Evolutionary conservation across 495 filamentous ascomycete genomes (phyloP).

Genomic region (Talaromyces stipitatus): DNA sequence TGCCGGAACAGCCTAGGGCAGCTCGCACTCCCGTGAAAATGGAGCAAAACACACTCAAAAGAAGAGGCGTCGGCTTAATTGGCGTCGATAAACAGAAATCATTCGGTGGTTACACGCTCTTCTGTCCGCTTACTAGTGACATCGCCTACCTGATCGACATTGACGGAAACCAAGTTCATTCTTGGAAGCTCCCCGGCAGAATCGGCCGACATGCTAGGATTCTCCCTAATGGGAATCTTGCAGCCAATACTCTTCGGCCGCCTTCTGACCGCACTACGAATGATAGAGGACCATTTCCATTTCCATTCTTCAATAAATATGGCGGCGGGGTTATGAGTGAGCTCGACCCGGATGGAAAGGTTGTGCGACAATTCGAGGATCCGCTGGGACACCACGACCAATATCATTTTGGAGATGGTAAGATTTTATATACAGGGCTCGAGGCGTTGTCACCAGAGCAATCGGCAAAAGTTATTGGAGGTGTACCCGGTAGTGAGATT

Average conservation of each 20-base stretch:
- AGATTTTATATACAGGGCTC: constrained; percentile 34
- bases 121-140: constrained; percentile 32
- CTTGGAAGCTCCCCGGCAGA: constrained; percentile 34
- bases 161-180: constrained; percentile 33
- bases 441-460: constrained; percentile 28
- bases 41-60: constrained; percentile 35
- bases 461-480: constrained; percentile 26
- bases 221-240: constrained; percentile 34
- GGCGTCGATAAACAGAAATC: constrained; percentile 31
- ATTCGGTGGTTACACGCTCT: constrained; percentile 36
- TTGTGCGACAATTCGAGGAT: constrained; percentile 31
- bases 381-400: constrained; percentile 40
- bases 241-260: constrained; percentile 36
- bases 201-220: constrained; percentile 35
- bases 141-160: constrained; percentile 33
- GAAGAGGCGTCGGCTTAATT: constrained; percentile 34
- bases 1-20: too few relatives aligned
- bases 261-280: background rate
- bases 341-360: constrained; percentile 24
- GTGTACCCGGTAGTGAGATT: constrained; percentile 31
- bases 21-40: too few relatives aligned
- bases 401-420: constrained; percentile 35
- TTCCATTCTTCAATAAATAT: constrained; percentile 41
- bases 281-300: constrained; percentile 24
- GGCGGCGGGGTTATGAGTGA: constrained; percentile 38